Evolutionary conservation across 78 protist genomes (phyloP).

Genomic region (Cavenderia fasciculata): DNA sequence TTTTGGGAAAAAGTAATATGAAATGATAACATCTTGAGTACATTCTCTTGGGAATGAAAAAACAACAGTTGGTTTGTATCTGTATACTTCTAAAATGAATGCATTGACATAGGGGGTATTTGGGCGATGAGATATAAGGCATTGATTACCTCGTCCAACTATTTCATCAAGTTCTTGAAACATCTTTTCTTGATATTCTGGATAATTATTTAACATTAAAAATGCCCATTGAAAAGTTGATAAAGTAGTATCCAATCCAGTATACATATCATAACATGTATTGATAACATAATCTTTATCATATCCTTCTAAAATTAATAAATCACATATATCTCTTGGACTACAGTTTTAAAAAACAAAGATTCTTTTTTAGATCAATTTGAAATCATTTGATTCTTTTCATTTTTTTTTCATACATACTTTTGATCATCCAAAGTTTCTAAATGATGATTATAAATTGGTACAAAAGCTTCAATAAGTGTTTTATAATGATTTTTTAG

Average conservation of each 20-base stretch:
- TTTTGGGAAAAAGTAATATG: slow-evolving; percentile 12
- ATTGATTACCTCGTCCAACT: slow-evolving; percentile 18
- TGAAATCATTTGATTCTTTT: too few relatives aligned
- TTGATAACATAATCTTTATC: neutral
- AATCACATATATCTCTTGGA: slow-evolving; percentile 54
- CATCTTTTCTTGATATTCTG: slow-evolving; percentile 25
- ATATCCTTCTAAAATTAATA: slow-evolving; percentile 14
- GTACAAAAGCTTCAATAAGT: too few relatives aligned
- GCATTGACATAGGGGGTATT: slow-evolving; percentile 25
- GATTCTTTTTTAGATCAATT: neutral
- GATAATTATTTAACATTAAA: slow-evolving; percentile 16
- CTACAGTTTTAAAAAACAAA: neutral
- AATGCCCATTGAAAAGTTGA: slow-evolving; percentile 24
- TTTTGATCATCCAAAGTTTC: slow-evolving; percentile 1
- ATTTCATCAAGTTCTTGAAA: slow-evolving; percentile 5
- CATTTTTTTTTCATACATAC: too few relatives aligned
- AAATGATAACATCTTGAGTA: neutral
- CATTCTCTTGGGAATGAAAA: slow-evolving; percentile 7
- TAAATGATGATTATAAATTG: slow-evolving; percentile 50
- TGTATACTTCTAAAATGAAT: slow-evolving; percentile 4
- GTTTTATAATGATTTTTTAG: neutral
- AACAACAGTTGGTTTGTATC: slow-evolving; percentile 12
- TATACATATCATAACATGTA: slow-evolving; percentile 12
- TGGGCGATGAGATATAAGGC: neutral
- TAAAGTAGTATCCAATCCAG: slow-evolving; percentile 35